A percentile compares a stretch with the other conserved stretches of the same genome.
Conservation (phyloP, 2,329 filamentous ascomycete genomes). For the Escovopsis sp. region DNA sequence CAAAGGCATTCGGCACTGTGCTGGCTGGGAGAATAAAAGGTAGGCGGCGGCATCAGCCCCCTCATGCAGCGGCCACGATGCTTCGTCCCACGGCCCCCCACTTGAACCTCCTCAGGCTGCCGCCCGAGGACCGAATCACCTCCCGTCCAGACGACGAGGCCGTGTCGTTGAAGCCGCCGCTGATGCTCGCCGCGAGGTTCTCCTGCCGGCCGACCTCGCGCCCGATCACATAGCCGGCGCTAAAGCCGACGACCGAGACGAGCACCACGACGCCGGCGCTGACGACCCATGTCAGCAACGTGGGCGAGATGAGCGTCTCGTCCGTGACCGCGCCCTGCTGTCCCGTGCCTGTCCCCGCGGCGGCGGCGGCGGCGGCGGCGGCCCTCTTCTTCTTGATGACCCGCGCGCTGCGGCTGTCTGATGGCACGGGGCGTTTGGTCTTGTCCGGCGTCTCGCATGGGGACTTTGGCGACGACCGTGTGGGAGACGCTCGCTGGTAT, state of each 20-base stretch:
- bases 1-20: too few relatives aligned
- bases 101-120: slow-evolving; percentile 36
- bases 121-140: slow-evolving; percentile 35
- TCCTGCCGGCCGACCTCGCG: slow-evolving; percentile 52
- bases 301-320: slow-evolving; percentile 38
- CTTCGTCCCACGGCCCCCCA: slow-evolving; percentile 40
- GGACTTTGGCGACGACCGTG: slow-evolving; percentile 14
- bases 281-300: slow-evolving; percentile 49
- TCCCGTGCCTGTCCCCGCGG: too few relatives aligned
- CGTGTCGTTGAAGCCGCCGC: slow-evolving; percentile 28
- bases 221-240: slow-evolving; percentile 54
- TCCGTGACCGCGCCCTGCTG: slow-evolving; percentile 10
- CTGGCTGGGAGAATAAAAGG: too few relatives aligned
- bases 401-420: slow-evolving; percentile 25
- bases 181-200: slow-evolving; percentile 26
- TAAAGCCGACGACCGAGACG: slow-evolving; percentile 53
- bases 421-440: slow-evolving; percentile 32
- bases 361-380: slow-evolving; percentile 6
- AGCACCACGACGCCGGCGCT: slow-evolving; percentile 54
- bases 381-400: slow-evolving; percentile 45
- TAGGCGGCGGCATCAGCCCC: too few relatives aligned
- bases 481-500: not conserved
- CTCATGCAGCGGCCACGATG: slow-evolving; percentile 27
- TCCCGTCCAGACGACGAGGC: slow-evolving; percentile 37
- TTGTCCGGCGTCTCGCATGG: slow-evolving; percentile 24